These are phyloP conservation scores for Hemisphaericaspora xylofermentans DNA, from an alignment of 1,139 yeast genomes.

Conservation along the genomic window DNA sequence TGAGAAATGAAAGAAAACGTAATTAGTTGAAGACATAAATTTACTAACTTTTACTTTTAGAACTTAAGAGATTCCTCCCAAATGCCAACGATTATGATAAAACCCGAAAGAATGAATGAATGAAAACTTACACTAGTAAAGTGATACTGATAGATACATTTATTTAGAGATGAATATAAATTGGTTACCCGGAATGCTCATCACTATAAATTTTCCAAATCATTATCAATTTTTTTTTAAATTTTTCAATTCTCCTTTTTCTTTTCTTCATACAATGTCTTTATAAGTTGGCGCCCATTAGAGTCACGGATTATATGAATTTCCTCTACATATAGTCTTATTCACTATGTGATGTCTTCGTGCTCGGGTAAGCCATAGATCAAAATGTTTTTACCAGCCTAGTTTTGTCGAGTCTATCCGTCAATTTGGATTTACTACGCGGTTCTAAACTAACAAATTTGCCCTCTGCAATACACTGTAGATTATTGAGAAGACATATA, in stretches of 20 bases:
- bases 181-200: constrained; percentile 23
- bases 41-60: constrained; percentile 22
- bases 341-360: constrained; percentile 55
- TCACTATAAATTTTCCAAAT: constrained; percentile 6
- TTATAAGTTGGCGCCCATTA: constrained; percentile 84
- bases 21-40: not conserved
- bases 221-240: constrained; percentile 8
- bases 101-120: constrained; percentile 18
- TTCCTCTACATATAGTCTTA: constrained; percentile 50
- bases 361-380: constrained; percentile 94
- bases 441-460: constrained; percentile 66
- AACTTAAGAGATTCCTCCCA: constrained; percentile 52
- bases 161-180: no score
- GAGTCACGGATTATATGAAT: constrained; percentile 76
- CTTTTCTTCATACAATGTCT: constrained; percentile 65
- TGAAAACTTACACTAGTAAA: no score
- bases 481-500: not conserved
- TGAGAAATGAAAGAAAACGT: not conserved
- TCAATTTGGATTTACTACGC: constrained; percentile 53
- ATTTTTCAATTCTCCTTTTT: constrained; percentile 25
- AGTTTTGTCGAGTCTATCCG: constrained; percentile 56
- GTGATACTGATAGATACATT: no score
- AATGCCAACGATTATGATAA: constrained; percentile 59
- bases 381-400: constrained; percentile 57
- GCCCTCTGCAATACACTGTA: not conserved